A percentile compares a stretch with the other conserved stretches of the same genome.
phyloP scores from a whole-genome alignment of 1,139 yeast species.

The Kodamaea sp. region DNA sequence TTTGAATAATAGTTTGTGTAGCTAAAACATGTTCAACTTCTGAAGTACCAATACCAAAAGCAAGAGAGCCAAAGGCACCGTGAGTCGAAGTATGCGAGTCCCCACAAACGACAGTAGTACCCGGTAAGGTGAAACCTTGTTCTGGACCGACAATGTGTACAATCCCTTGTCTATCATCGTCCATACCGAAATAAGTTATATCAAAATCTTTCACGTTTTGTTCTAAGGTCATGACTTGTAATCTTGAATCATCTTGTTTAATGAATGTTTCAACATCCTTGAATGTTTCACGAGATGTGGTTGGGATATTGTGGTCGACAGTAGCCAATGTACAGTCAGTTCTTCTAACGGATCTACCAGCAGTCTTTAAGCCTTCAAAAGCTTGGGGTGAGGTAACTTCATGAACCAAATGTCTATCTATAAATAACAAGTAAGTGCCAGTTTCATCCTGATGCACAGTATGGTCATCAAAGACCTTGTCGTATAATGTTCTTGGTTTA shows the following conservation, averaged over 20 bases:
- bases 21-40: constrained; percentile 98
- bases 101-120: constrained; percentile 98
- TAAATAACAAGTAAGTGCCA: constrained; percentile 80
- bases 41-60: constrained; percentile 98
- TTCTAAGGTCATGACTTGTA: constrained; percentile 90
- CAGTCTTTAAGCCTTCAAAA: constrained; percentile 86
- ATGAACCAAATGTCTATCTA: constrained; percentile 95
- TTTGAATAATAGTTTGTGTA: constrained; percentile 91
- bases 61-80: constrained; percentile 97
- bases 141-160: constrained; percentile 99
- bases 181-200: constrained; percentile 90
- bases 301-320: constrained; percentile 97
- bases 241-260: constrained; percentile 83
- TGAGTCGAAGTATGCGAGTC: constrained; percentile 98
- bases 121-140: constrained; percentile 97
- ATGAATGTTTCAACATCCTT: constrained; percentile 78
- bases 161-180: constrained; percentile 92
- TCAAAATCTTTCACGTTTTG: constrained; percentile 87
- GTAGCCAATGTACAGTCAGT: constrained; percentile 94
- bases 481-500: constrained; percentile 70
- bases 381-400: constrained; percentile 99
- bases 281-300: constrained; percentile 74
- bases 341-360: constrained; percentile 86
- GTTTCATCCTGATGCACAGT: constrained; percentile 85
- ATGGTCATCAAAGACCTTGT: constrained; percentile 94